Base-by-base conservation (phyloP, 116 monocot species). In the Posidonia oceanica region DNA sequence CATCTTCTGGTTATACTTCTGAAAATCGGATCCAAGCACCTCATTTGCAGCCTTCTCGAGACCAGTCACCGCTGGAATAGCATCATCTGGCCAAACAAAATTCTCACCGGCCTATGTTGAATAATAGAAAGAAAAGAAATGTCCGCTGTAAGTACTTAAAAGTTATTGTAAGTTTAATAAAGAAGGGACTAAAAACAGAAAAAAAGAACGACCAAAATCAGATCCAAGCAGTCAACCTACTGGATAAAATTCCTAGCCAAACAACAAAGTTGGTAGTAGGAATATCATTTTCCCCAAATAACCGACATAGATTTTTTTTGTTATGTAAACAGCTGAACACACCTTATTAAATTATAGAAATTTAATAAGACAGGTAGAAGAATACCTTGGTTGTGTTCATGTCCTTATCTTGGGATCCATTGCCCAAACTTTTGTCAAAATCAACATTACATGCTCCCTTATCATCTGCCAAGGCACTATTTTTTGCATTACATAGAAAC, bases 1-100 rank as follows among this genome's bases (percentile, higher is more conserved):
- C 92, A 97, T 85, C 70, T 97, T 77, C 71, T 97, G 89, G 76
- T 97, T 97, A 63, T 97, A 97, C 63, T 91, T 97, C 76, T 77
- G 79, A 67, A 89, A 91, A 70, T 91, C 92, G 72, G 81, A 71
- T 36, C 84, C 85, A 80, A 91, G 85, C 54, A 80, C 68, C 67
- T 91, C 89, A 79, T 85, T 61, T 70, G 87, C 68, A 72, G 83
- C 80, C 76, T 79, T 91, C 75, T 97, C 96, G 63, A 97, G 80
- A 68, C 77, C 74, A 29, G 82, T 82, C 64, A 91, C 77, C 55
- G 89, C 84, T 58, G 62, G 53, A 20, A 92, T 84, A 69, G 81
- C 87, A 53, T 79, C 73, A 80, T 91, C 89, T 39, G 86, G 89
- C 82, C 83, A 83, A 54, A 59, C 13, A 14, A 77, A 44, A 41